Conservation (phyloP, 495 filamentous ascomycete species). For the Trichoderma asperelloides region DNA sequence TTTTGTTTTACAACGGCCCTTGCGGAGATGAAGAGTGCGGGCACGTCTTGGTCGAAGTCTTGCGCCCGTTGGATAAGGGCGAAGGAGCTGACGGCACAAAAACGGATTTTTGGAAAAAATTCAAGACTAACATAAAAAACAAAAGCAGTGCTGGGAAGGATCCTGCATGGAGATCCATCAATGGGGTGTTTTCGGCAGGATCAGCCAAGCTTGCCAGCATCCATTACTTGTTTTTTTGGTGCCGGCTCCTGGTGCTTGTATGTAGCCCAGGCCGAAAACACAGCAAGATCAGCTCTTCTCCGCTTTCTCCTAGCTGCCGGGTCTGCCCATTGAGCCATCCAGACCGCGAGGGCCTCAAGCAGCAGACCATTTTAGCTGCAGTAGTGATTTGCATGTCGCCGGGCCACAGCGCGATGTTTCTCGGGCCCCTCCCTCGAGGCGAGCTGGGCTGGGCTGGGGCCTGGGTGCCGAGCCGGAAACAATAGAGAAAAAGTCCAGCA, state of each 20-base stretch:
- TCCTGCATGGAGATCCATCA: too few relatives aligned
- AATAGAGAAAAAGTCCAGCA: background rate
- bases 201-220: too few relatives aligned
- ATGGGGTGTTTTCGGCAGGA: too few relatives aligned
- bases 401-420: background rate
- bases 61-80: background rate
- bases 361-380: conserved; percentile 4
- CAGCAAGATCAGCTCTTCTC: background rate
- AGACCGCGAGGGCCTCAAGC: background rate
- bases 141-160: background rate
- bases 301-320: background rate
- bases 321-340: background rate
- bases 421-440: background rate
- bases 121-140: background rate
- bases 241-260: background rate
- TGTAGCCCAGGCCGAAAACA: background rate
- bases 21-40: background rate
- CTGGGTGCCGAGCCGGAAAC: background rate
- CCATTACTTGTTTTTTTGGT: too few relatives aligned
- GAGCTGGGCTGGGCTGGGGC: background rate
- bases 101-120: background rate
- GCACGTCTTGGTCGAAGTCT: background rate
- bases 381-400: conserved; percentile 5
- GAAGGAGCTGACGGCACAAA: background rate
- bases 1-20: background rate